Evolutionary conservation across 345 rosid genomes (phyloP), one percentile per base, ranked within the genome.

Genomic region (Capsella bursapastoris): DNA sequence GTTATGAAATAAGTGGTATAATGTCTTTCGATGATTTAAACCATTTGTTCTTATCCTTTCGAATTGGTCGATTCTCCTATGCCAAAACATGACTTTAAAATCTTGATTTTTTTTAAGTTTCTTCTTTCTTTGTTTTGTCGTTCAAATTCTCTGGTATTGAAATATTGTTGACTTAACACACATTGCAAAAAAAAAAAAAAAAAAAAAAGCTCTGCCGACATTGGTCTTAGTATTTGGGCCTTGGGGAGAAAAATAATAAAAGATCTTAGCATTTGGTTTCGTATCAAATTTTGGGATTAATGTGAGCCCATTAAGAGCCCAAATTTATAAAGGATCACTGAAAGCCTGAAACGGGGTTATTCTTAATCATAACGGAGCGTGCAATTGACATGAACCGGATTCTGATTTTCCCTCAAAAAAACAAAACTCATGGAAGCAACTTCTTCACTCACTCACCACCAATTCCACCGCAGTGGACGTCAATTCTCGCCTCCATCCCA

Each of bases 281-380:
- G 7, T 16, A 5, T 15, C 5, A 7, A 16, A 22, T 9, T 8
- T 58, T 16, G 6, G 11, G 43, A 40, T 40, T 40, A 34, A 18
- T 52, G 7, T 27, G 8, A 64, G 79, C 76, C 76, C 75, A 70
- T 64, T 70, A 37, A 2, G 37, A 66, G 68, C 71, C 80, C 64
- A 59, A 10, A 16, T 16, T 18, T 0, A 18, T 10, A 11, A 59
- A 59, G 44, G 40, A 16, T 9, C 35, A 3, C 34, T 52, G 3
- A 12, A 18, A 18, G 22, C 22, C 22, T 18, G 22, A 18, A 27
- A 29, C 38, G 37, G 10, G 5, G n/a, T 58, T 59, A 58, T 57
- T 32, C 0, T 6, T 32, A 35, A 10, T 58, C 9, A 5, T 37
- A 40, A 40, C 65, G 31, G 31, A 59, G 15, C 63, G 45, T 58